These are phyloP conservation scores for Paramecium primaurelia DNA, from an alignment of 73 alveolate genomes.

Conservation along the genomic window DNA sequence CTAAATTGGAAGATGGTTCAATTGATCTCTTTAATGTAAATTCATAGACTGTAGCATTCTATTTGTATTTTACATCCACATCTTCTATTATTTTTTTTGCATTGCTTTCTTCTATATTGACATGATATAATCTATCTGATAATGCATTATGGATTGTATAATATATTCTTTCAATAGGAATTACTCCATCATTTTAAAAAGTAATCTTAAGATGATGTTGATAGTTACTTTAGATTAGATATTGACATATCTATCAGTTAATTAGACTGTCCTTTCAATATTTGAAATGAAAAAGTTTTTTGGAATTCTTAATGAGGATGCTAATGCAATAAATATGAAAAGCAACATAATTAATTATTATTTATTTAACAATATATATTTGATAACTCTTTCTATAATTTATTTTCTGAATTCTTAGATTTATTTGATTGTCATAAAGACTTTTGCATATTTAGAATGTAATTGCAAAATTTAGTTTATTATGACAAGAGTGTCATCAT, in stretches of 20 bases:
- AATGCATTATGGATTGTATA: constrained; percentile 52
- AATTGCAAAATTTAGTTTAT: not conserved
- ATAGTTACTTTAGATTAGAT: not conserved
- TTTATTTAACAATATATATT: not conserved
- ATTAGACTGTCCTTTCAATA: not conserved
- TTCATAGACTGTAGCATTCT: constrained; percentile 52
- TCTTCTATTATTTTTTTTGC: constrained; percentile 39
- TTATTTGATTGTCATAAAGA: not conserved
- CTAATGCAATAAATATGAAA: not conserved
- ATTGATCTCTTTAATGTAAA: constrained; percentile 40
- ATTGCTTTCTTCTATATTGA: constrained; percentile 2
- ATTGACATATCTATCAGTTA: not conserved
- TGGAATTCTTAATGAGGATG: not conserved
- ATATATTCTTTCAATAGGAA: constrained; percentile 53
- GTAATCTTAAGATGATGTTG: not conserved
- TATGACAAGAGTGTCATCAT: no score
- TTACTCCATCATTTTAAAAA: constrained; percentile 37
- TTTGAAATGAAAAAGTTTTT: not conserved
- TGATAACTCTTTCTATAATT: not conserved
- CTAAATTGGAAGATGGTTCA: not conserved
- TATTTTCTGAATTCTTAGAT: not conserved
- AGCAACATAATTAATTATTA: constrained; percentile 11
- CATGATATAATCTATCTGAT: not conserved
- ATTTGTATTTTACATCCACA: not conserved
- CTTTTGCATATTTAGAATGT: not conserved